Evolutionary conservation across 1,284 basidiomycete genomes (phyloP).

Genomic region (Cystobasidiaceae sp.): DNA sequence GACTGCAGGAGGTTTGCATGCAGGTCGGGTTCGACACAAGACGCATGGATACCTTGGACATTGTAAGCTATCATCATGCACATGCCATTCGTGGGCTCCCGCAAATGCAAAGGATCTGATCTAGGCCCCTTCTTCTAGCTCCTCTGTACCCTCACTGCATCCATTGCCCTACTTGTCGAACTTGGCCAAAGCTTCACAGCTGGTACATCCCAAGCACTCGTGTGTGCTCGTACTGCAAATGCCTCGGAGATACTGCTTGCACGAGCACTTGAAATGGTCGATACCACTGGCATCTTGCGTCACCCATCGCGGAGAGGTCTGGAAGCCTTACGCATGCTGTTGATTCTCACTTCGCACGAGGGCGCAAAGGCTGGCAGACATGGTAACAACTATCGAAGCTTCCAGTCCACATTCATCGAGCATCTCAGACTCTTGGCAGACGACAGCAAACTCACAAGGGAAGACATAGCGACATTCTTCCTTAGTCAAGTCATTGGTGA

Average conservation of each 20-base stretch:
- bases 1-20: background rate
- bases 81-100: background rate
- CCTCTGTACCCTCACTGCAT: background rate
- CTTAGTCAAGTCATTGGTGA: background rate
- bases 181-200: background rate
- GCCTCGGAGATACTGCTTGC: background rate
- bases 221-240: background rate
- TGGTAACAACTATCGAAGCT: slow-evolving; percentile 13
- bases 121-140: background rate
- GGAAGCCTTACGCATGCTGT: slow-evolving; percentile 2
- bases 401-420: slow-evolving; percentile 6
- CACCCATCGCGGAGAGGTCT: slow-evolving; percentile 2
- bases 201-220: background rate
- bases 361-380: background rate
- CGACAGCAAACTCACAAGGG: background rate
- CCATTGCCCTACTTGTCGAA: background rate
- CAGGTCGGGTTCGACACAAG: background rate
- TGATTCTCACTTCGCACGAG: slow-evolving; percentile 15
- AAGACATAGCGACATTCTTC: slow-evolving; percentile 6
- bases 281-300: background rate
- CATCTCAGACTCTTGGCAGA: slow-evolving; percentile 1
- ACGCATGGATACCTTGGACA: background rate
- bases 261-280: background rate
- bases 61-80: background rate
- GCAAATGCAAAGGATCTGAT: background rate